Conservation (phyloP, 2,329 filamentous ascomycete genomes). For the Aspergillus clavatus region DNA sequence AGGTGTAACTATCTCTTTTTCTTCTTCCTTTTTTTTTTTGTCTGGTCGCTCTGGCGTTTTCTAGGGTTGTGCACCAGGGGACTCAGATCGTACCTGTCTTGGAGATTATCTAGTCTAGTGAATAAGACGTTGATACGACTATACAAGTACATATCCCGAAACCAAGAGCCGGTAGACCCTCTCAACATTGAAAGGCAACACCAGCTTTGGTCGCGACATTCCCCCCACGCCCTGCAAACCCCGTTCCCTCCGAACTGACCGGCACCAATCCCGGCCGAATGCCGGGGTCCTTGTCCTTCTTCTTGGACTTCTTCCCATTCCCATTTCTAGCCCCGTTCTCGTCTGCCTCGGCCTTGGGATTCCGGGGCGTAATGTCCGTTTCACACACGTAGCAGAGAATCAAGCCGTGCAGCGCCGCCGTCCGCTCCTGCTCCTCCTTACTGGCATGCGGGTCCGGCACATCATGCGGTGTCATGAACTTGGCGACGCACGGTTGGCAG, state of each 20-base stretch:
- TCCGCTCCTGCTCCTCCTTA: conserved; percentile 44
- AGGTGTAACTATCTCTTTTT: not conserved
- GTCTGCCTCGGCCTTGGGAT: conserved; percentile 21
- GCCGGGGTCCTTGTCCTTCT: conserved; percentile 47
- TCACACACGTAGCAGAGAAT: conserved; percentile 85
- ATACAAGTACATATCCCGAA: not conserved
- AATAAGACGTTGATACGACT: not conserved
- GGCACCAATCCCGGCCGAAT: conserved; percentile 70
- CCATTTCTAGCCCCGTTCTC: conserved; percentile 12
- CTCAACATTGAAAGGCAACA: conserved; percentile 75
- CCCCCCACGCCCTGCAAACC: conserved; percentile 81
- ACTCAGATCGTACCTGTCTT: not conserved
- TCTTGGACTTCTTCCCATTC: conserved; percentile 31
- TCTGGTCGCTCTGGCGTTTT: too few relatives aligned
- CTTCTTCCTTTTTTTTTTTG: too few relatives aligned
- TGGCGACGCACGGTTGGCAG: conserved; percentile 76
- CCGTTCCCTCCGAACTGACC: conserved; percentile 81
- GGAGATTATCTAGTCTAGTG: not conserved
- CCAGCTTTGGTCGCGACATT: conserved; percentile 75
- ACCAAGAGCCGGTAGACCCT: not conserved
- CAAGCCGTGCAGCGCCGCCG: conserved; percentile 35
- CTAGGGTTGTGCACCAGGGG: too few relatives aligned
- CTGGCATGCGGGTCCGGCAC: conserved; percentile 57
- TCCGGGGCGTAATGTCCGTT: conserved; percentile 58
- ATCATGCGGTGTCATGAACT: conserved; percentile 66